These are phyloP conservation scores for Cruciata laevipes DNA, from an alignment of 257 asterid genomes.

Conservation along the genomic window DNA sequence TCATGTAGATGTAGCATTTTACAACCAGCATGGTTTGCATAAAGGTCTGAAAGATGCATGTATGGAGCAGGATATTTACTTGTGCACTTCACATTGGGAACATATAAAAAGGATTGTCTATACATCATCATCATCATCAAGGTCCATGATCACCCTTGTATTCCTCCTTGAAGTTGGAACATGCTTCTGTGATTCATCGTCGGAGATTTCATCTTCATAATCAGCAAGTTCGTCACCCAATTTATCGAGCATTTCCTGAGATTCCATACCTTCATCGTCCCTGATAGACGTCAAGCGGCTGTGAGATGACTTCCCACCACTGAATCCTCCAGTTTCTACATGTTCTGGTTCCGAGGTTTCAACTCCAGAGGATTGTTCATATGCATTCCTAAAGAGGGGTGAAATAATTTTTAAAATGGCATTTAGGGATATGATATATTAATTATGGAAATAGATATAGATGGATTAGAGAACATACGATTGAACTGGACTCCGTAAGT, in stretches of 20 bases:
- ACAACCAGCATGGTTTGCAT: no score
- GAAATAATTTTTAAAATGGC: not conserved
- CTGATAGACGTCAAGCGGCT: conserved; percentile 13
- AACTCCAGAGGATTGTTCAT: conserved; percentile 22
- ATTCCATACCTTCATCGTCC: conserved; percentile 19
- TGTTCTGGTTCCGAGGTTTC: conserved; percentile 18
- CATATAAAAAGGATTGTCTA: conserved; percentile 6
- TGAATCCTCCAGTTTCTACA: conserved; percentile 19
- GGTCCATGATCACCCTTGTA: conserved; percentile 62
- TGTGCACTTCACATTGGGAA: no score
- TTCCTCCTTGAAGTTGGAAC: conserved; percentile 51
- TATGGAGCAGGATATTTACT: no score
- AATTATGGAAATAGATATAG: not conserved
- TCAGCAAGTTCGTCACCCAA: conserved; percentile 27
- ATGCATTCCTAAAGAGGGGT: conserved; percentile 32
- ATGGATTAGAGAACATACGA: conserved; percentile 4
- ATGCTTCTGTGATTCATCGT: conserved; percentile 21
- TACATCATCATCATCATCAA: conserved; percentile 78
- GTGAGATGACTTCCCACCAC: conserved; percentile 13
- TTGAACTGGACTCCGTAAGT: conserved; percentile 16
- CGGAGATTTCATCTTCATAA: conserved; percentile 31
- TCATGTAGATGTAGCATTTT: no score
- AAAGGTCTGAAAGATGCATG: no score
- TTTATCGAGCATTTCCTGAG: conserved; percentile 19
- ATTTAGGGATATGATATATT: not conserved